phyloP scores from a whole-genome alignment of 2,329 filamentous ascomycete species.

The Trichoderma brevicompactum region DNA sequence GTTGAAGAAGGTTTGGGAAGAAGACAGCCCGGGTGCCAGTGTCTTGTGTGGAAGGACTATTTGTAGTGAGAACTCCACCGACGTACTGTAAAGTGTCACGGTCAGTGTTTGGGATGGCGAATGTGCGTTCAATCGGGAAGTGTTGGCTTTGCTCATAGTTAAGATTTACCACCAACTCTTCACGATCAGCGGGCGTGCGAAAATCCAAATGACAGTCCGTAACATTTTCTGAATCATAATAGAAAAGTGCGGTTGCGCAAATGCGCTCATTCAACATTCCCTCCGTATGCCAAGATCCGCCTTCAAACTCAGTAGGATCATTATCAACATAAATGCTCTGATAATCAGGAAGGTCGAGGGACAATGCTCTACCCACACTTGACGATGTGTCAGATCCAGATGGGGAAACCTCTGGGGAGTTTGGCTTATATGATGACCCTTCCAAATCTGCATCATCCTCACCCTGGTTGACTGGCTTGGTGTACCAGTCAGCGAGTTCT shows the following conservation, averaged over 20 bases:
- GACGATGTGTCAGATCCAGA: neutral
- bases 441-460: slow-evolving; percentile 5
- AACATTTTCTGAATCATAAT: slow-evolving; percentile 65
- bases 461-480: neutral
- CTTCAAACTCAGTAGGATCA: slow-evolving; percentile 45
- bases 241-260: slow-evolving; percentile 64
- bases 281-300: slow-evolving; percentile 51
- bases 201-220: slow-evolving; percentile 57
- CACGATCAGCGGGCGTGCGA: slow-evolving; percentile 46
- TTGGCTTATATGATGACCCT: slow-evolving; percentile 5
- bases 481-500: slow-evolving; percentile 20
- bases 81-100: slow-evolving; percentile 42
- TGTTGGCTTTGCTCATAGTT: slow-evolving; percentile 42
- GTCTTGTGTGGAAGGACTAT: slow-evolving; percentile 43
- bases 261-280: slow-evolving; percentile 63
- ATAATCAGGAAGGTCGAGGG: neutral
- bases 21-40: slow-evolving; percentile 54
- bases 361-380: neutral
- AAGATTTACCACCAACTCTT: slow-evolving; percentile 37
- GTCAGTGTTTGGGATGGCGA: slow-evolving; percentile 39
- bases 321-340: neutral
- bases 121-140: slow-evolving; percentile 42
- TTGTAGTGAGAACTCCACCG: slow-evolving; percentile 55
- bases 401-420: neutral
- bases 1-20: slow-evolving; percentile 61